Base-by-base conservation (phyloP, 108 stramenopile species). In the Fragilaria crotonensis region DNA sequence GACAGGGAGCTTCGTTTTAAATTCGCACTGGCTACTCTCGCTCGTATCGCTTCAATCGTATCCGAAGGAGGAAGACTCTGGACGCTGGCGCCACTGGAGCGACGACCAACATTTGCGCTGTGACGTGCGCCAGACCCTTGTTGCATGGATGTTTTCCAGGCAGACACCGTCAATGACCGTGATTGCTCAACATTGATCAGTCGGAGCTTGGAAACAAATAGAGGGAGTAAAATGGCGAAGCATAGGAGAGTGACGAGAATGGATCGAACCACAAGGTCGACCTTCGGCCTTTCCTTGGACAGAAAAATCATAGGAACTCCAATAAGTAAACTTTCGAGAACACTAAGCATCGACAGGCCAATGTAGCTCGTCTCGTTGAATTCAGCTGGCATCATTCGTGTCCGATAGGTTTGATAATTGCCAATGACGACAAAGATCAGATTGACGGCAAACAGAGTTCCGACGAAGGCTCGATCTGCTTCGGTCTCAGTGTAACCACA, bases 121-220 rank as follows among this genome's bases (percentile, higher is more conserved):
- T 41, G 36, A 14, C 11, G 36, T 11, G 36, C 36, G 36, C 36
- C n/a, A n/a, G n/a, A n/a, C n/a, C n/a, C n/a, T n/a, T n/a, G 36
- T 41, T 14, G 7, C 7, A 41, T 14, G 7, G 36, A 11, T 41
- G 7, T 7, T 7, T 41, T 41, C 36, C 36, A 41, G 36, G 36
- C 36, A 11, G 7, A 7, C 7, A 41, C 14, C 7, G 7, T 41
- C 14, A 11, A 14, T 11, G 7, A 11, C 14, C 36, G 36, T 41
- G 36, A 11, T 11, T 41, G 36, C 14, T 7, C 7, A 11, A 14
- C 7, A 11, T 41, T 41, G 11, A 11, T 41, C 36, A 41, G 7
- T 7, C 14, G 7, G 7, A 79, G 64, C 54, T 81, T 81, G 3
- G 79, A 76, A 36, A 64, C 62, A 60, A 78, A 78, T 36, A 85